phyloP scores from a whole-genome alignment of 352 stramenopile genomes.

The Globisporangium echinulatum region DNA sequence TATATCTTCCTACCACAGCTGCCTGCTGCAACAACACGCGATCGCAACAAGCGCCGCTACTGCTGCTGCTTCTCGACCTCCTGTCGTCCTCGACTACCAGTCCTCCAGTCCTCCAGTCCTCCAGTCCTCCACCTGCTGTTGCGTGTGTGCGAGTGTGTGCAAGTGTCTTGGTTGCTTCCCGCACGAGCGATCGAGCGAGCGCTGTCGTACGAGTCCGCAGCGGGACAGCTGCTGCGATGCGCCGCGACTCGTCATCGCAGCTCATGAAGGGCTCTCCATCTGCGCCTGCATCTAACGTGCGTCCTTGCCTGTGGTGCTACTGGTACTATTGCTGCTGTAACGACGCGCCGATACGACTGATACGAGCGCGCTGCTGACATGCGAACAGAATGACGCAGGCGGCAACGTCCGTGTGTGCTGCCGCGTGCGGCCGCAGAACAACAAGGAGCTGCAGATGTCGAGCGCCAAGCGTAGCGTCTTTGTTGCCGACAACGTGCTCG shows the following conservation, averaged over 20 bases:
- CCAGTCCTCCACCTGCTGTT: no score
- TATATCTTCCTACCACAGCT: no score
- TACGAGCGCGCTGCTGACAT: neutral
- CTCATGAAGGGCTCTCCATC: slow-evolving; percentile 5
- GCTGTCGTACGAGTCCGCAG: no score
- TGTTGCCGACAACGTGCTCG: slow-evolving; percentile 42
- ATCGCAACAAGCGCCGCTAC: no score
- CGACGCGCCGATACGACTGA: neutral
- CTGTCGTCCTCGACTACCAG: no score
- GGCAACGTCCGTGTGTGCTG: slow-evolving; percentile 81
- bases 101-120: no score
- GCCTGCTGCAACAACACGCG: no score
- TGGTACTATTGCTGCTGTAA: neutral
- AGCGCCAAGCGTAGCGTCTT: slow-evolving; percentile 48
- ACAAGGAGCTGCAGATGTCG: slow-evolving; percentile 64
- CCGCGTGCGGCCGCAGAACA: slow-evolving; percentile 76
- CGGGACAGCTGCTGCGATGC: neutral
- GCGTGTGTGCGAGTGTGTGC: no score
- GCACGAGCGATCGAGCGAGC: no score
- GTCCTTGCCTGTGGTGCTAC: neutral
- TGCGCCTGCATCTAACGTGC: neutral
- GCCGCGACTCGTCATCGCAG: neutral
- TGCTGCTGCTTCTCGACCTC: no score
- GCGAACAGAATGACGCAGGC: slow-evolving; percentile 10
- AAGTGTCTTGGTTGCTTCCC: no score